Evolutionary conservation across 352 stramenopile species (phyloP), one percentile per base, ranked within the genome.

Genomic region (Phytophthora citrophthora): DNA sequence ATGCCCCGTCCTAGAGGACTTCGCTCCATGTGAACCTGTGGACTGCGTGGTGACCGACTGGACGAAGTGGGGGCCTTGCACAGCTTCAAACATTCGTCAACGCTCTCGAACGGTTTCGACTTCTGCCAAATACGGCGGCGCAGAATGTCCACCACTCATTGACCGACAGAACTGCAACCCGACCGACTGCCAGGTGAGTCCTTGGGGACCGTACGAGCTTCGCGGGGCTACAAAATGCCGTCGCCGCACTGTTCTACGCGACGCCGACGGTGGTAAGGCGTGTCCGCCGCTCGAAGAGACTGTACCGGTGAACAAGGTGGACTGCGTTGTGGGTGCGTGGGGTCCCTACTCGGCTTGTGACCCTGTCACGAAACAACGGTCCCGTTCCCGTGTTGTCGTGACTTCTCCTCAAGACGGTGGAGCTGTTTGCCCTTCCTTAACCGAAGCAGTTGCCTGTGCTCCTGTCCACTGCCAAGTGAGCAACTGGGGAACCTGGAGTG

Each of bases 91-190:
- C 1, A 15, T 89, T 3, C 74, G 74, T 24, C 78, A 77, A 36
- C 77, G 80, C 12, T 81, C 77, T 0, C 80, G 81, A 16, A 86
- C 70, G 0, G 54, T 90, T 13, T 26, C 69, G 9, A 88, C 58
- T 2, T 47, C 69, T 0, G 64, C 81, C 12, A 63, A 76, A 29
- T 90, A 90, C 58, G 57, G 66, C 13, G 83, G 83, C 11, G 67
- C 73, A 1, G 46, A 53, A 4, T 92, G 83, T 11, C 69, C 74
- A 3, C 13, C 52, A 8, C 68, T 90, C 5, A 64, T 76, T 0
- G 74, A 89, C 8, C 56, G 64, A 23, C 74, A 86, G 26, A 90
- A 88, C 58, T 91, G 83, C 56, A 89, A 89, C 66, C 80, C 80
- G 10, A 77, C 61, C 0, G 71, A 91, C 62, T 91, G 82, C 51